phyloP scores from a whole-genome alignment of 352 stramenopile species.

The Pseudoperonospora humuli region DNA sequence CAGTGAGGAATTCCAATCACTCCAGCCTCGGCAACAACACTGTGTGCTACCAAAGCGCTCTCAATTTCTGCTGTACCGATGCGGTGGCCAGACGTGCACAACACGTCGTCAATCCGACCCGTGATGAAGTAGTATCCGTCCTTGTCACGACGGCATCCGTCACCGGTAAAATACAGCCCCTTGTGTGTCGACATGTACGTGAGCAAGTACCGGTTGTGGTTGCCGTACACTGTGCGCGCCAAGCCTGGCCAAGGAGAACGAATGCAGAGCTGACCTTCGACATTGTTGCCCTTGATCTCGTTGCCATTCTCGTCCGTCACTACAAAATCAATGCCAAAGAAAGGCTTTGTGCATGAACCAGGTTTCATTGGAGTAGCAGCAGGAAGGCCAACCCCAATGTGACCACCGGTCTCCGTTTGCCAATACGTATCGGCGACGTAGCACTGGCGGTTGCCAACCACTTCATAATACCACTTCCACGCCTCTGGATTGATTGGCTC shows the following conservation, averaged over 20 bases:
- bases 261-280: constrained; percentile 95
- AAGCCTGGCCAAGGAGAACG: constrained; percentile 94
- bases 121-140: constrained; percentile 99
- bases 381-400: constrained; percentile 92
- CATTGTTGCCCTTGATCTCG: constrained; percentile 74
- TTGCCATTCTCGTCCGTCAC: constrained; percentile 80
- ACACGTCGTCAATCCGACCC: constrained; percentile 95
- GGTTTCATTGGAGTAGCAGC: constrained; percentile 87
- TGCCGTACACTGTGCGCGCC: constrained; percentile 91
- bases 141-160: constrained; percentile 81
- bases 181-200: constrained; percentile 96
- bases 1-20: constrained; percentile 93
- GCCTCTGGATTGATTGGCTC: constrained; percentile 98
- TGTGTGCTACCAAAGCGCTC: constrained; percentile 88
- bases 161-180: constrained; percentile 95
- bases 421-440: constrained; percentile 97
- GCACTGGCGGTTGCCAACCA: constrained; percentile 85
- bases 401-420: constrained; percentile 96
- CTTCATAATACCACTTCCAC: constrained; percentile 96
- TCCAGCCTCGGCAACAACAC: constrained; percentile 89
- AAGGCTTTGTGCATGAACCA: constrained; percentile 91
- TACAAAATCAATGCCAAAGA: constrained; percentile 93
- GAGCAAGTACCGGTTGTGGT: constrained; percentile 92
- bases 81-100: constrained; percentile 91
- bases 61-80: constrained; percentile 87